A percentile compares a stretch with the other conserved stretches of the same genome.
These are phyloP conservation scores for Salix brachista DNA, from an alignment of 345 rosid genomes.

Conservation along the genomic window DNA sequence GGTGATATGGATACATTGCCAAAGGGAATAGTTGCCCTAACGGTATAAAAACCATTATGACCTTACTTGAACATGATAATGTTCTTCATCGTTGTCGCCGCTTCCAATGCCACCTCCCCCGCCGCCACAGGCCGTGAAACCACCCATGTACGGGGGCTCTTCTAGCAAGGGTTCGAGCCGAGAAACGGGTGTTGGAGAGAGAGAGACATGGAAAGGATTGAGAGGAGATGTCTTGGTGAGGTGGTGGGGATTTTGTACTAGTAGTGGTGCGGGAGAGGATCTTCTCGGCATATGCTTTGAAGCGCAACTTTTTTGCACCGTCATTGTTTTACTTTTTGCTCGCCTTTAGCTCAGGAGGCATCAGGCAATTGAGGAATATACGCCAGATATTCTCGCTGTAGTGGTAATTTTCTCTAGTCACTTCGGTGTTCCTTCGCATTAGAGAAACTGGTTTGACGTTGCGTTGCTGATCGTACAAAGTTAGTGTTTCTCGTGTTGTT, in stretches of 20 bases:
- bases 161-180: not conserved
- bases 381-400: slow-evolving; percentile 14
- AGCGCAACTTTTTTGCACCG: not conserved
- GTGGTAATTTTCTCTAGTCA: not conserved
- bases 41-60: slow-evolving; percentile 25
- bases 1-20: slow-evolving; percentile 18
- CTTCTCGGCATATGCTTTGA: slow-evolving; percentile 42
- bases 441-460: not conserved
- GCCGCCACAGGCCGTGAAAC: not conserved
- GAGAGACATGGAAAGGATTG: not conserved
- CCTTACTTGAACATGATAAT: slow-evolving; percentile 1
- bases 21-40: slow-evolving; percentile 46
- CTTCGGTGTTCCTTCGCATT: not conserved
- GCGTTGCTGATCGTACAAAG: not conserved
- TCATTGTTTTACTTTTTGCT: slow-evolving; percentile 9
- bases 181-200: not conserved
- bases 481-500: too few relatives aligned
- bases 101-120: slow-evolving; percentile 1
- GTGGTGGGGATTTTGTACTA: not conserved
- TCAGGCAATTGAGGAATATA: slow-evolving; percentile 29
- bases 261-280: slow-evolving; percentile 24
- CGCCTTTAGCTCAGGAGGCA: not conserved
- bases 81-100: not conserved
- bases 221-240: not conserved
- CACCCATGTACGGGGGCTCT: not conserved